Conservation (phyloP, 2,329 filamentous ascomycete genomes). For the Aureobasidium uvarum region DNA sequence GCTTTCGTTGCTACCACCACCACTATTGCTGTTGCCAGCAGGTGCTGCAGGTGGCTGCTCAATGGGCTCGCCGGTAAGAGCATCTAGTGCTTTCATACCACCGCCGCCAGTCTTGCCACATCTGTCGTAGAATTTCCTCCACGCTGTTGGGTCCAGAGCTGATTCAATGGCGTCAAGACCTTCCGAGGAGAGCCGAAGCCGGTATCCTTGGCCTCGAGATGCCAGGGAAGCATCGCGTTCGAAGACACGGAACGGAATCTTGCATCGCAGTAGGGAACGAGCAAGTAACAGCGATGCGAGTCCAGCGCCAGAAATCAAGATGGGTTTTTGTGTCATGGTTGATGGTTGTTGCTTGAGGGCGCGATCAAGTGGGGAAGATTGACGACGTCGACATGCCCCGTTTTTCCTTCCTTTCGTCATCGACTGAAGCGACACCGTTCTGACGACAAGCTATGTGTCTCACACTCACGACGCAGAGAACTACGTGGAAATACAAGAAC, state of each 20-base stretch:
- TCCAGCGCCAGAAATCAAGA: slow-evolving; percentile 45
- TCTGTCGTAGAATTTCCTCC: slow-evolving; percentile 56
- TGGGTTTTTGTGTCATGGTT: slow-evolving; percentile 37
- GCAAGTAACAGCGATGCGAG: slow-evolving; percentile 43
- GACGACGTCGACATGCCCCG: too few species aligned
- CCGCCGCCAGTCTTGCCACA: slow-evolving; percentile 61
- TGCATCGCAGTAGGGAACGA: slow-evolving; percentile 38
- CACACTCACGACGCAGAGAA: too few species aligned
- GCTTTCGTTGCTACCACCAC: slow-evolving; percentile 28
- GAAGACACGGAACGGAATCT: slow-evolving; percentile 44
- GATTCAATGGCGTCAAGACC: slow-evolving; percentile 62
- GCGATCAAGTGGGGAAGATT: too few species aligned
- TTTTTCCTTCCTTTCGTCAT: too few species aligned
- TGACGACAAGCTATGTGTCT: too few species aligned
- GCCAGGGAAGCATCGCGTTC: slow-evolving; percentile 49
- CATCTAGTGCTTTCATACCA: slow-evolving; percentile 54
- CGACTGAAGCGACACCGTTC: too few species aligned
- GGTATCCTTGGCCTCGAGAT: slow-evolving; percentile 63
- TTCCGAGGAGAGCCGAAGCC: slow-evolving; percentile 57
- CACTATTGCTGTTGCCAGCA: slow-evolving; percentile 28
- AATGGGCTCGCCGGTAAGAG: slow-evolving; percentile 52
- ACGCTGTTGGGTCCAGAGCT: slow-evolving; percentile 49
- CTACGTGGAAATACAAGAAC: too few species aligned
- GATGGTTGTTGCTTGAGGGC: too few species aligned
- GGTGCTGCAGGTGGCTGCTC: slow-evolving; percentile 9